Percentiles rank a stretch among this genome's conserved stretches.
Conservation (phyloP, 345 rosid genomes). For the Aethionema arabicum region DNA sequence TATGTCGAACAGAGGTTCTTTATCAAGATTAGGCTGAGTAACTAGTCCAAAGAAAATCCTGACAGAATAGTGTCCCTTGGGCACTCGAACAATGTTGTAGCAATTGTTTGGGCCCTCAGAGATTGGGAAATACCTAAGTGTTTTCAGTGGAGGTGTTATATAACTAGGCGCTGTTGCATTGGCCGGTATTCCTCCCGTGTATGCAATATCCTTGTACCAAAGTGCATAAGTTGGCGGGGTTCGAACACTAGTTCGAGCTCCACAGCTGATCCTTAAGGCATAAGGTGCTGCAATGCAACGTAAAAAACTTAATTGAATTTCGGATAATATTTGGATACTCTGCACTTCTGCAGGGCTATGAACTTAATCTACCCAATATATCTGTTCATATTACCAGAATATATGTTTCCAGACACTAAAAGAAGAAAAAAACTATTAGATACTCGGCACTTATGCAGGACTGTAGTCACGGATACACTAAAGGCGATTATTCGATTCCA, state of each 20-base stretch:
- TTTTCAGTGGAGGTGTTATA: conserved; percentile 66
- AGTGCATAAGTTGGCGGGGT: conserved; percentile 73
- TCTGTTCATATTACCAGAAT: no score
- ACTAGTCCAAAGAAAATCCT: conserved; percentile 76
- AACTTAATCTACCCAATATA: no score
- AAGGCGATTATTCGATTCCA: background rate
- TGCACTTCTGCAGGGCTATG: no score
- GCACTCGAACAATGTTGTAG: conserved; percentile 66
- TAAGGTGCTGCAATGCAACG: conserved; percentile 61
- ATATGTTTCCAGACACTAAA: no score
- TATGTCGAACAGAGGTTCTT: conserved; percentile 85
- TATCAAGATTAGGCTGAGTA: conserved; percentile 44
- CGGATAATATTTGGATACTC: no score
- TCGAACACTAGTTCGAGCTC: conserved; percentile 59
- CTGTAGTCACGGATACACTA: background rate
- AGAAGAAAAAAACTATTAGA: no score
- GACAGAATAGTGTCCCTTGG: conserved; percentile 76
- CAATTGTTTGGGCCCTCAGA: conserved; percentile 93
- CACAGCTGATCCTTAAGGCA: conserved; percentile 92
- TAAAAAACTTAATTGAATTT: background rate
- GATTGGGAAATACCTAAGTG: conserved; percentile 85
- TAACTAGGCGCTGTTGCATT: conserved; percentile 56
- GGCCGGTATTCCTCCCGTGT: conserved; percentile 82
- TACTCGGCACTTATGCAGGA: no score
- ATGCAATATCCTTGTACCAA: conserved; percentile 91